Evolutionary conservation across 2,329 filamentous ascomycete species (phyloP).

Genomic region (Geosmithia morbida): DNA sequence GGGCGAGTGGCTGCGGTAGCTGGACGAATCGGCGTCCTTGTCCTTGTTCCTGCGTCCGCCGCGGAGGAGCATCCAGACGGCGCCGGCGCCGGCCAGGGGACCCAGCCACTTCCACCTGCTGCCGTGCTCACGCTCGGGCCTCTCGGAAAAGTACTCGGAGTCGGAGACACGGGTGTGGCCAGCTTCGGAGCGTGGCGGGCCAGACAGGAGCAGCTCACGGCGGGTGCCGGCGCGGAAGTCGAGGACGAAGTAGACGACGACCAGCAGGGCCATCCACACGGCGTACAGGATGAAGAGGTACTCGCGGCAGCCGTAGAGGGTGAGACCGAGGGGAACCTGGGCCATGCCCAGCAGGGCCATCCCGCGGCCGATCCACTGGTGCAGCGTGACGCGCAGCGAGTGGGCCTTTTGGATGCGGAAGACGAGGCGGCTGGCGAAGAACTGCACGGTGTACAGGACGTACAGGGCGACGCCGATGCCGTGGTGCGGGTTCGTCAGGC

Average conservation of each 20-base stretch:
- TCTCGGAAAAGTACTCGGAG: conserved; percentile 22
- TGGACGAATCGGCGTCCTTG: conserved; percentile 17
- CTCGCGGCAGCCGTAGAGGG: conserved; percentile 81
- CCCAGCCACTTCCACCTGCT: conserved; percentile 30
- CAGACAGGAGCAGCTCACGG: conserved; percentile 38
- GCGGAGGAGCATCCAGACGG: conserved; percentile 28
- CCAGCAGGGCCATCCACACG: conserved; percentile 57
- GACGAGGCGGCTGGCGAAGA: conserved; percentile 53
- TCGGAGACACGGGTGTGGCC: conserved; percentile 23
- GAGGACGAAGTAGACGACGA: conserved; percentile 67
- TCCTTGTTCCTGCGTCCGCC: conserved; percentile 21
- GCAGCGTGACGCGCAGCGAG: conserved; percentile 47
- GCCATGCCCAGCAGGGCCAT: conserved; percentile 71
- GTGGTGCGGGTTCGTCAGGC: conserved; percentile 70
- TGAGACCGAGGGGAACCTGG: conserved; percentile 79
- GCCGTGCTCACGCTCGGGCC: conserved; percentile 15
- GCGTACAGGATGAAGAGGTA: conserved; percentile 76
- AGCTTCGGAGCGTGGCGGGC: conserved; percentile 41
- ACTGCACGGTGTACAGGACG: conserved; percentile 55
- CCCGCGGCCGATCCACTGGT: conserved; percentile 74
- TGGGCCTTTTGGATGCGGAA: conserved; percentile 32
- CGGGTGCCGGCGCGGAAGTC: conserved; percentile 51
- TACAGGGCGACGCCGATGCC: conserved; percentile 73
- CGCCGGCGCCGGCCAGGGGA: conserved; percentile 37
- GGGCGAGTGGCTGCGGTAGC: conserved; percentile 23